A percentile compares a stretch with the other conserved stretches of the same genome.
Conservation (phyloP, 306 rosid genomes). For the Dalbergia oliveri region DNA sequence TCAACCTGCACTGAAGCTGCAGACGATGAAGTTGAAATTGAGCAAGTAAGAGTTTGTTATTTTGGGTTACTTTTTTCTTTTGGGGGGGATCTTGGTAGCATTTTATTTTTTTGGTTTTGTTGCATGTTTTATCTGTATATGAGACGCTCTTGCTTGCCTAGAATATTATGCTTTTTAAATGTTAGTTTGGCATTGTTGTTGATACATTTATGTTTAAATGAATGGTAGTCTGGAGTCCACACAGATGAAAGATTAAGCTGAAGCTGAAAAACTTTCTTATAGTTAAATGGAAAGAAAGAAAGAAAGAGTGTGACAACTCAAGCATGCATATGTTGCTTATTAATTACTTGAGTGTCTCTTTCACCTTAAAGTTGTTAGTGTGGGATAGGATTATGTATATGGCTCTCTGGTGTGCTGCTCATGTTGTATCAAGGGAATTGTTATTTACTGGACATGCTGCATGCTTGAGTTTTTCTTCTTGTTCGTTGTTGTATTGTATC, state of each 20-base stretch:
- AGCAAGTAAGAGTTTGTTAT: slow-evolving; percentile 77
- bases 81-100: neutral
- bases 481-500: slow-evolving; percentile 28
- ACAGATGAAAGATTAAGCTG: neutral
- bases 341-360: neutral
- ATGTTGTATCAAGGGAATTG: neutral
- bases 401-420: neutral
- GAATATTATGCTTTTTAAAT: slow-evolving; percentile 13
- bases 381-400: neutral
- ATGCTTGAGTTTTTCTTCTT: slow-evolving; percentile 10
- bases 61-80: neutral
- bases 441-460: slow-evolving; percentile 7
- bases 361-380: neutral
- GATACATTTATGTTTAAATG: neutral
- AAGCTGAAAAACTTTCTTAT: neutral
- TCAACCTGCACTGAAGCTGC: slow-evolving; percentile 89
- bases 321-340: neutral
- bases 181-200: neutral
- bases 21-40: slow-evolving; percentile 92
- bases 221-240: neutral
- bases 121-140: neutral
- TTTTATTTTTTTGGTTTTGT: slow-evolving; percentile 7
- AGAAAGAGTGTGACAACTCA: too few species aligned
- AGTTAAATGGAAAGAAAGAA: neutral
- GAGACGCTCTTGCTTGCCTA: neutral